Evolutionary conservation across 148 eudicot genomes (phyloP), one percentile per base, ranked within the genome.

Genomic region (Fagopyrum homotropicum): DNA sequence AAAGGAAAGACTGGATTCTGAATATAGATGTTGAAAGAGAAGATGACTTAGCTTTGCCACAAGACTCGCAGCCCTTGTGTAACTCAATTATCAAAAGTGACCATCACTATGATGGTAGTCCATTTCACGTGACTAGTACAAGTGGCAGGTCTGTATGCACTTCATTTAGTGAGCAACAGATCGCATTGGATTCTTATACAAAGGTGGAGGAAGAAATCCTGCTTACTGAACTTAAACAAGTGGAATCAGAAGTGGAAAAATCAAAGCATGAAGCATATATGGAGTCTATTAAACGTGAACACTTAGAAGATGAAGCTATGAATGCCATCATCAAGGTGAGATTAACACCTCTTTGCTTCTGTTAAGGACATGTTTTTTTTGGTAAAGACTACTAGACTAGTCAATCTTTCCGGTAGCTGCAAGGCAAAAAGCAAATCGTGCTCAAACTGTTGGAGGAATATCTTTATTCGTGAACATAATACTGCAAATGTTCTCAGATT

Each of bases 301-400:
- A 78, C 6, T 61, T 83, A 79, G 97, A 88, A 84, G 85, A 76
- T 81, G 83, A 83, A 75, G 92, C 87, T 74, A 49, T 85, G 44
- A 83, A 89, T 60, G 74, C 85, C 73, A 82, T 85, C 71, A 74
- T 73, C 46, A 84, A 85, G 97, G 94, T 89, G 35, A 55, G 46
- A 35, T 68, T 59, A n/a, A 66, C 47, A 66, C 71, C 43, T 22
- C 17, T 60, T 75, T 17, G n/a, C n/a, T 75, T 60, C 1, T 40
- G 46, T 15, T 66, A 46, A 14, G 40, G 40, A 35, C 40, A 35
- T 35, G 40, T 35, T 35, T 35, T 35, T 35, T 35, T 35, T 1
- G 40, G 2, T 35, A 35, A 35, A 22, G 26, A 22, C 26, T 22
- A 22, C 26, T 22, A 22, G 40, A 35, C 40, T 35, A 35, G 40